Percentiles rank a stretch among this genome's conserved stretches.
Evolutionary conservation across 148 eudicot genomes (phyloP).

Genomic region (Linanthus parryae): DNA sequence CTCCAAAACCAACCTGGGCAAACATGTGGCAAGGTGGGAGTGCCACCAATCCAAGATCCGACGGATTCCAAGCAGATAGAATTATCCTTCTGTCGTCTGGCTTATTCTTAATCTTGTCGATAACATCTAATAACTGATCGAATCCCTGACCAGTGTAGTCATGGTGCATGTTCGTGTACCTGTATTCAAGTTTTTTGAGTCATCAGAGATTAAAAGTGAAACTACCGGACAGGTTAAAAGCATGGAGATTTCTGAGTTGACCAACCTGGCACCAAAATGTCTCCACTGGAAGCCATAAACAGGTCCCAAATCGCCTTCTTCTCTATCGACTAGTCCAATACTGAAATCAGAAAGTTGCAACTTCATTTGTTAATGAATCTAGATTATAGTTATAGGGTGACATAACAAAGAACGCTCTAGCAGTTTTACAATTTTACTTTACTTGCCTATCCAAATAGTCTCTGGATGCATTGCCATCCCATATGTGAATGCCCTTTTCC

Average conservation of each 20-base stretch:
- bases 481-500: slow-evolving; percentile 81
- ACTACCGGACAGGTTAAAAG: not conserved
- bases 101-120: slow-evolving; percentile 65
- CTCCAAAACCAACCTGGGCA: slow-evolving; percentile 43
- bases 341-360: slow-evolving; percentile 20
- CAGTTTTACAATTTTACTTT: not conserved
- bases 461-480: slow-evolving; percentile 96
- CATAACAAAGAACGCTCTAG: too few species aligned
- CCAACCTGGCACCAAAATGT: slow-evolving; percentile 78
- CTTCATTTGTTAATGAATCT: slow-evolving; percentile 1
- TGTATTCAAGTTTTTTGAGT: slow-evolving; percentile 16
- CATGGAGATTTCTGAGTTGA: not conserved
- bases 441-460: slow-evolving; percentile 67
- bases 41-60: slow-evolving; percentile 72
- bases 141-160: slow-evolving; percentile 77
- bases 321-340: slow-evolving; percentile 66
- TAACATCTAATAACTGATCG: slow-evolving; percentile 76
- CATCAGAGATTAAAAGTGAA: not conserved
- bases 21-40: slow-evolving; percentile 87
- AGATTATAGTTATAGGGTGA: not conserved
- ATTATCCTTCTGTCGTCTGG: slow-evolving; percentile 76
- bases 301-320: slow-evolving; percentile 88
- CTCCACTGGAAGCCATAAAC: slow-evolving; percentile 89
- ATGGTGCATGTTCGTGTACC: slow-evolving; percentile 76
- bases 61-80: slow-evolving; percentile 90